Conservation (phyloP, 2,329 filamentous ascomycete genomes). For the Exophiala sp. region DNA sequence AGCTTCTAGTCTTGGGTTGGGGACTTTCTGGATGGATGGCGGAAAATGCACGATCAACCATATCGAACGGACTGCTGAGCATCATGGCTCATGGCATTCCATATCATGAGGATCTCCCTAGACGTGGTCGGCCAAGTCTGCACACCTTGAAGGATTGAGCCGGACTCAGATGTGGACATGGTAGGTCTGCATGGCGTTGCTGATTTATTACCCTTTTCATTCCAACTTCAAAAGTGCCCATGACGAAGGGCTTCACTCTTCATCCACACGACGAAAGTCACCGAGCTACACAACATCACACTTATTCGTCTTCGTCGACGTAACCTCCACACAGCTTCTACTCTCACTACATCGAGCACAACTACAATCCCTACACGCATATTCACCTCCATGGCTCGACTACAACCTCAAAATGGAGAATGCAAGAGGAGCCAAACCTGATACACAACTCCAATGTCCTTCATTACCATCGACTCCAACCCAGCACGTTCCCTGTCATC, state of each 20-base stretch:
- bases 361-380: no score
- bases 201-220: constrained; percentile 11
- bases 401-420: no score
- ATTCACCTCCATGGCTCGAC: no score
- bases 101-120: constrained; percentile 15
- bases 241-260: not conserved
- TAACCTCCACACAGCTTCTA: no score
- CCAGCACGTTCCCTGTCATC: not conserved
- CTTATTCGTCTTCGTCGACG: no score
- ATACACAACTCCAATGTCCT: not conserved
- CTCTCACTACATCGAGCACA: no score
- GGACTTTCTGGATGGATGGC: constrained; percentile 21
- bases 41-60: not conserved
- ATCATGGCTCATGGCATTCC: constrained; percentile 13
- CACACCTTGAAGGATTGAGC: constrained; percentile 11
- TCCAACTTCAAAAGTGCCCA: not conserved
- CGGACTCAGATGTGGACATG: constrained; percentile 9
- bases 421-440: no score
- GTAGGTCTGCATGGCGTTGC: constrained; percentile 24
- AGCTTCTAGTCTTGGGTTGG: constrained; percentile 16
- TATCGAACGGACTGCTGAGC: not conserved
- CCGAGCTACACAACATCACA: no score
- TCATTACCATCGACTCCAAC: not conserved
- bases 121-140: constrained; percentile 6
- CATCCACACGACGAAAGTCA: constrained; percentile 4